A percentile compares a stretch with the other conserved stretches of the same genome.
Conservation (phyloP, 495 filamentous ascomycete species). For the Penicillium fimorum region DNA sequence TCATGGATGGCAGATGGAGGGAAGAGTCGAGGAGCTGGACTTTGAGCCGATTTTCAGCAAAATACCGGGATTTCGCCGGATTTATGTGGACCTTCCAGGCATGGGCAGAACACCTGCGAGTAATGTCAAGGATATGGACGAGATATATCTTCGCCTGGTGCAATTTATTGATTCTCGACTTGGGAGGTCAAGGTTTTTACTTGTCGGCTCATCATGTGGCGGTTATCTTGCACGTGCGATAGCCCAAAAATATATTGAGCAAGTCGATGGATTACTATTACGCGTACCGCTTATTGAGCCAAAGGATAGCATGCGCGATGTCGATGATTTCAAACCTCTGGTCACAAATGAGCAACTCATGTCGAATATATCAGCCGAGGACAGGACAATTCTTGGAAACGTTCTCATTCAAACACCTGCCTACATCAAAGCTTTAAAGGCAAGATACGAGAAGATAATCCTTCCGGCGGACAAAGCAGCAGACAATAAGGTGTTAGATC, state of each 20-base stretch:
- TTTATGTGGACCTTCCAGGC: conserved; percentile 35
- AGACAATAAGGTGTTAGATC: conserved; percentile 27
- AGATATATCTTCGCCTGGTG: conserved; percentile 27
- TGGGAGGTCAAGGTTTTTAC: conserved; percentile 24
- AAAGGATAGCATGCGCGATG: conserved; percentile 26
- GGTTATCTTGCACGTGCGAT: conserved; percentile 32
- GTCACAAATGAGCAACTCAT: conserved; percentile 28
- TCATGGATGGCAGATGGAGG: conserved; percentile 30
- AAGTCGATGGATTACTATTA: conserved; percentile 31
- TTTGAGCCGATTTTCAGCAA: conserved; percentile 35
- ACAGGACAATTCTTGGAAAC: conserved; percentile 27
- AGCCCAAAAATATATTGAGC: conserved; percentile 28
- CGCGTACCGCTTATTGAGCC: conserved; percentile 35
- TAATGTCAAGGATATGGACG: conserved; percentile 28
- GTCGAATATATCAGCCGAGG: conserved; percentile 23
- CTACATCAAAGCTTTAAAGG: conserved; percentile 28
- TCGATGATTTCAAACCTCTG: conserved; percentile 28
- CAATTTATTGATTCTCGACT: conserved; percentile 33
- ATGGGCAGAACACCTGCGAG: conserved; percentile 33
- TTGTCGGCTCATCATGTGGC: conserved; percentile 32
- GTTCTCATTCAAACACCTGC: conserved; percentile 30
- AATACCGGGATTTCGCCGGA: conserved; percentile 25
- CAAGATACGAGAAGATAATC: conserved; percentile 22
- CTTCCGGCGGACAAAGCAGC: conserved; percentile 24
- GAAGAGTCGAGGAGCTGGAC: conserved; percentile 28